phyloP scores from a whole-genome alignment of 805 yeast species.

The Yarrowia deformans region DNA sequence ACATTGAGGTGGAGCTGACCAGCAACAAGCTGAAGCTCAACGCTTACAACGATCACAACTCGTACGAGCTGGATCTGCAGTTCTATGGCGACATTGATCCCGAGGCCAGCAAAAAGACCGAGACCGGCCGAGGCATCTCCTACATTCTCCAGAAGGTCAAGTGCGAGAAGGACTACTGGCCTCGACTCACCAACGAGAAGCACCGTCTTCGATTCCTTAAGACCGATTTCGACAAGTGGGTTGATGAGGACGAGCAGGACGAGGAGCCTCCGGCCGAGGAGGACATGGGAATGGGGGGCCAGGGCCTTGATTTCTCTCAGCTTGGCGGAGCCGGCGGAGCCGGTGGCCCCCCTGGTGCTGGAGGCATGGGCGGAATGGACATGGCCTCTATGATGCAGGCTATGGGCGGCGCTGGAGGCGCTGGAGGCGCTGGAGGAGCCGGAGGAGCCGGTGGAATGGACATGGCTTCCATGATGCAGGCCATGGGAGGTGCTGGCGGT shows the following conservation, averaged over 20 bases:
- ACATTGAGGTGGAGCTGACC: slow-evolving; percentile 68
- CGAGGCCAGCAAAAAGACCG: slow-evolving; percentile 63
- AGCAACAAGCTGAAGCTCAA: slow-evolving; percentile 61
- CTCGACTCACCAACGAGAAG: slow-evolving; percentile 89
- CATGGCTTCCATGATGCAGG: slow-evolving; percentile 40
- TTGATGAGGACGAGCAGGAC: slow-evolving; percentile 97
- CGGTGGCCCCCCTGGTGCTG: slow-evolving; percentile 46
- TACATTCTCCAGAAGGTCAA: slow-evolving; percentile 75
- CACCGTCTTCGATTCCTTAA: slow-evolving; percentile 78
- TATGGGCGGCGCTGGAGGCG: slow-evolving; percentile 45
- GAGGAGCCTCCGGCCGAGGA: slow-evolving; percentile 59
- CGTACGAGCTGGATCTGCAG: slow-evolving; percentile 72
- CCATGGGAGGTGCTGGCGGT: slow-evolving; percentile 44
- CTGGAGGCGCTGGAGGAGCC: slow-evolving; percentile 45
- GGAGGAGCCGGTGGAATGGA: slow-evolving; percentile 44
- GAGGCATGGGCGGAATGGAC: slow-evolving; percentile 43
- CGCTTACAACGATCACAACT: slow-evolving; percentile 55
- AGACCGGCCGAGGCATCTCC: slow-evolving; percentile 68
- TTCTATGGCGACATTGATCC: slow-evolving; percentile 78
- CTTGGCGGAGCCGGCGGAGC: slow-evolving; percentile 54
- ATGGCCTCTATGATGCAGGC: slow-evolving; percentile 41
- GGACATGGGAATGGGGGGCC: slow-evolving; percentile 51
- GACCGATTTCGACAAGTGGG: slow-evolving; percentile 98
- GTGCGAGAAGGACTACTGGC: slow-evolving; percentile 84
- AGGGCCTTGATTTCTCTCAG: slow-evolving; percentile 53